Evolutionary conservation across 306 rosid genomes (phyloP).

Genomic region (Castanea crenata): DNA sequence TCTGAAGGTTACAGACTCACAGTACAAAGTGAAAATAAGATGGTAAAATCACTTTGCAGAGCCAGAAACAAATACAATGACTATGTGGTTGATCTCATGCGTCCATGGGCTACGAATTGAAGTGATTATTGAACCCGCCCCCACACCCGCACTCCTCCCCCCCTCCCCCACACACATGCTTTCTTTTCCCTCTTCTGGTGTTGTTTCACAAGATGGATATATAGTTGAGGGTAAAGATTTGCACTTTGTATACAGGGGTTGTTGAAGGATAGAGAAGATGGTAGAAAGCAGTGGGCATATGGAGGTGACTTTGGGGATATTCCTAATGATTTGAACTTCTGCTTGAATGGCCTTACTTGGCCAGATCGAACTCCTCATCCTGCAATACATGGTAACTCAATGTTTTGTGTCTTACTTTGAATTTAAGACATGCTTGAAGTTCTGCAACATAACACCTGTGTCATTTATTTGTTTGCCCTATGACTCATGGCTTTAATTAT

Average conservation of each 20-base stretch:
- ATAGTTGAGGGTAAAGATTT: slow-evolving; percentile 1
- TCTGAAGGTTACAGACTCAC: neutral
- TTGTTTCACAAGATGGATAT: neutral
- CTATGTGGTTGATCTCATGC: neutral
- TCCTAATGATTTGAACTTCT: slow-evolving; percentile 88
- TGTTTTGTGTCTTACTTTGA: neutral
- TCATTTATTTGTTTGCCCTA: neutral
- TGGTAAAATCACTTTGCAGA: neutral
- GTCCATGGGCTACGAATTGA: too few species aligned
- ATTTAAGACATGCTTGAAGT: neutral
- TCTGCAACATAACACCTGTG: neutral
- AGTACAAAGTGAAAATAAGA: neutral
- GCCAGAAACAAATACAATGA: neutral
- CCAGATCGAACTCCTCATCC: slow-evolving; percentile 98
- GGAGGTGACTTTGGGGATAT: slow-evolving; percentile 95
- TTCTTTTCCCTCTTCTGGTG: neutral
- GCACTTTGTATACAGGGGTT: slow-evolving; percentile 48
- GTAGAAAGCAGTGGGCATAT: slow-evolving; percentile 85
- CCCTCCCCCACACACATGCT: neutral
- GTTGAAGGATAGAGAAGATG: slow-evolving; percentile 49
- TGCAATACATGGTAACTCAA: slow-evolving; percentile 67
- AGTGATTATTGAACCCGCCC: neutral
- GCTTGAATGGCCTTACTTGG: slow-evolving; percentile 74
- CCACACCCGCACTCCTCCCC: neutral
- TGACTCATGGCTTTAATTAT: slow-evolving; percentile 18